Conservation (phyloP, 2,329 filamentous ascomycete species). For the Tolypocladium amazonense region DNA sequence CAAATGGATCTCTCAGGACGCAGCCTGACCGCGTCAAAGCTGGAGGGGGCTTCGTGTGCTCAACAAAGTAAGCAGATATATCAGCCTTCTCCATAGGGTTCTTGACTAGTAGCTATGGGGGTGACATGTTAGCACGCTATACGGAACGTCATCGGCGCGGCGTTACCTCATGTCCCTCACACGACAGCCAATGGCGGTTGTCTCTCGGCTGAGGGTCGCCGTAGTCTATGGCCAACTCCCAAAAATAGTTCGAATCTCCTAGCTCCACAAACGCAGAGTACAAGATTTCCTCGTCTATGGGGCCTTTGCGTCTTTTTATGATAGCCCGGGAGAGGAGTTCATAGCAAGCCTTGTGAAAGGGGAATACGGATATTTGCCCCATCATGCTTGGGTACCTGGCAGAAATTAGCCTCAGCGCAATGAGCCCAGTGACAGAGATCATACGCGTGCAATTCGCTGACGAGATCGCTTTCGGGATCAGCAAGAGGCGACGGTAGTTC, state of each 20-base stretch:
- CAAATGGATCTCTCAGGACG: background rate
- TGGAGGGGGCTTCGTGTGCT: background rate
- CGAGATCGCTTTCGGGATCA: background rate
- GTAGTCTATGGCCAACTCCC: background rate
- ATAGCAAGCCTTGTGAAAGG: background rate
- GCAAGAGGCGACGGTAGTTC: background rate
- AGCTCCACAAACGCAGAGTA: background rate
- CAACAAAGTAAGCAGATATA: background rate
- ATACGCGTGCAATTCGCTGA: no score
- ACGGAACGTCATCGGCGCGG: background rate
- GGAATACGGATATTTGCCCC: background rate
- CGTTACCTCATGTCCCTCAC: background rate
- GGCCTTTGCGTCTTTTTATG: background rate
- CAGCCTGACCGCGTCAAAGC: background rate
- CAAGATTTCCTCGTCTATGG: background rate
- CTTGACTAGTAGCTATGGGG: background rate
- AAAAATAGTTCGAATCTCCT: background rate
- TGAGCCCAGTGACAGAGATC: background rate
- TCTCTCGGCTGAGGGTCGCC: background rate
- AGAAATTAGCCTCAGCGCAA: background rate
- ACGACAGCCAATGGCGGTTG: background rate
- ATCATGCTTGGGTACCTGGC: background rate
- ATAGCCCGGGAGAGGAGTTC: background rate
- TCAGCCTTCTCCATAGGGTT: background rate
- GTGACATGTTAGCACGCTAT: background rate